phyloP scores from a whole-genome alignment of 2,329 filamentous ascomycete genomes.

The Penicillium fuscoglaucum region DNA sequence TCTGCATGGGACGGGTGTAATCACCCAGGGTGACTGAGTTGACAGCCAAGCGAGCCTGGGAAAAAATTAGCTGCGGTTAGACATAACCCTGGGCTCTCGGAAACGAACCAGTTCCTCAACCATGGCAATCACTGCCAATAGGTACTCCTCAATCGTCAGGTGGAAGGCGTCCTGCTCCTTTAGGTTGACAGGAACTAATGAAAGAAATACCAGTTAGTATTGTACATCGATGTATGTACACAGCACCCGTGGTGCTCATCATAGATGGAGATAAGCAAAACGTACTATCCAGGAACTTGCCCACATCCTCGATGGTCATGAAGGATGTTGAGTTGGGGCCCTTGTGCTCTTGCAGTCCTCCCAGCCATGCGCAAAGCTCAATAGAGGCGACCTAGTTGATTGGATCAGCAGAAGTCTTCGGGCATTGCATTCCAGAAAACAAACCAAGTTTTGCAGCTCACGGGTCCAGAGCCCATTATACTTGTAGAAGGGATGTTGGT shows the following conservation, averaged over 20 bases:
- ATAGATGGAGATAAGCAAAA: constrained; percentile 8
- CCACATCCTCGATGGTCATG: constrained; percentile 84
- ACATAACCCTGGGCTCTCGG: background rate
- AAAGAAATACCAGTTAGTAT: constrained; percentile 3
- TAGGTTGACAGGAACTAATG: constrained; percentile 80
- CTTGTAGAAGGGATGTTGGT: constrained; percentile 95
- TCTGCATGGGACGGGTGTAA: constrained; percentile 79
- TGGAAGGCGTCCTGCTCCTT: constrained; percentile 91
- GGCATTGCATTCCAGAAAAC: constrained; percentile 30
- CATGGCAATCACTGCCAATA: constrained; percentile 80
- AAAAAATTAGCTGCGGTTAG: background rate
- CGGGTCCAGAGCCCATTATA: constrained; percentile 88
- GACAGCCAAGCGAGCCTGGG: constrained; percentile 75
- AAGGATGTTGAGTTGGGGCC: constrained; percentile 64
- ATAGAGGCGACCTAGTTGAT: constrained; percentile 60
- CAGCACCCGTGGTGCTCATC: constrained; percentile 1
- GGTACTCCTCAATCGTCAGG: constrained; percentile 94
- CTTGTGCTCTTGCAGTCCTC: constrained; percentile 64
- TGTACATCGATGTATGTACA: background rate
- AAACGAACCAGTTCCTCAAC: constrained; percentile 75
- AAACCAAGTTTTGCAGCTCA: constrained; percentile 76
- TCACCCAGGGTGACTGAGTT: constrained; percentile 94
- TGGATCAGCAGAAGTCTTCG: constrained; percentile 26
- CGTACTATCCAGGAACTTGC: constrained; percentile 70
- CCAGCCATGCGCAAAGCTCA: constrained; percentile 72